Conservation (phyloP, 129 eudicot species). For the Glebionis coronaria region DNA sequence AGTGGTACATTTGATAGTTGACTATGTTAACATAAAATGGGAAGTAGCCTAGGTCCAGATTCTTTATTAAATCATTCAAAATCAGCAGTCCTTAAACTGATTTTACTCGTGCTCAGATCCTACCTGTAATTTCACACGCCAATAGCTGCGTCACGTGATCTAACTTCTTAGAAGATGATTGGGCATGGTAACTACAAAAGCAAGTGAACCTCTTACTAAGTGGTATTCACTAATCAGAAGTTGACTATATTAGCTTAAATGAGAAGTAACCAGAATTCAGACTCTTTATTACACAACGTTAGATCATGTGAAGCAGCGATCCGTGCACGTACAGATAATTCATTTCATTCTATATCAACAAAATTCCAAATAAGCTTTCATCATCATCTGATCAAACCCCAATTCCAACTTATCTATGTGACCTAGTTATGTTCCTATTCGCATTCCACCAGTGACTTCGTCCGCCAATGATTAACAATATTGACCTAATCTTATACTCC, state of each 20-base stretch:
- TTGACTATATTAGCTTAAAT: conserved; percentile 2
- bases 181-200: background rate
- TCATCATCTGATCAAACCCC: background rate
- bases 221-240: conserved; percentile 4
- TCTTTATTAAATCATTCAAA: conserved; percentile 2
- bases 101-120: too few species aligned
- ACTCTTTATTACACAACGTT: conserved; percentile 4
- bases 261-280: background rate
- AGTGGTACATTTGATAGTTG: too few species aligned
- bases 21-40: too few species aligned
- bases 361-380: background rate
- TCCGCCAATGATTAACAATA: background rate
- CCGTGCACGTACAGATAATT: conserved; percentile 1
- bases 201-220: background rate
- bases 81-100: background rate
- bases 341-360: background rate
- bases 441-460: background rate
- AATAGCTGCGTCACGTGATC: background rate
- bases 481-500: background rate
- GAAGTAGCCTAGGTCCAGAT: background rate
- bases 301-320: background rate
- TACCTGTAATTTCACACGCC: background rate
- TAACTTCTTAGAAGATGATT: background rate
- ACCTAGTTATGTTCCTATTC: background rate
- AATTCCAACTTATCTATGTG: conserved; percentile 6